Evolutionary conservation across 73 alveolate species (phyloP), one percentile per base, ranked within the genome.

Genomic region (Tetrahymena thermophila): DNA sequence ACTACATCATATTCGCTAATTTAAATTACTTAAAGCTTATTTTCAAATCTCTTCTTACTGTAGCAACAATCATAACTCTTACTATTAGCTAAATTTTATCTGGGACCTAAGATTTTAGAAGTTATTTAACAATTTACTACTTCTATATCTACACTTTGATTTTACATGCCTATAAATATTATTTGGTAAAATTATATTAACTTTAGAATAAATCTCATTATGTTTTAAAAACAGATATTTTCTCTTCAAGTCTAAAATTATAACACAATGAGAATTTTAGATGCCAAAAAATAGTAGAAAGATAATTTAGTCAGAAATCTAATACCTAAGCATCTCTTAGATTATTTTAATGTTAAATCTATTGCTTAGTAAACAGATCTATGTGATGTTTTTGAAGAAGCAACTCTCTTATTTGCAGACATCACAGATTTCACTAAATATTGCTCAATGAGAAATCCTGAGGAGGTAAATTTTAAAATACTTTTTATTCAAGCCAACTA

Each of bases 371-470:
- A 71, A 71, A 71, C 40, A n/a, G 89, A 71, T 71, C 89, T 71
- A 9, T 71, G 83, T 38, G 96, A 94, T 85, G 96, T 94, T 10
- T 84, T 94, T 28, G 96, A 94, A 35, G 83, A 84, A 43, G 96
- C 96, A 5, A 94, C 96, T 23, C 71, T 94, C 0, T 84, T 94
- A 21, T 94, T 94, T 94, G 96, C 96, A 35, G 96, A 94, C 43
- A 94, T 94, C 5, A 94, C 96, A 31, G 96, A 94, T 23, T 94
- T 94, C 85, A 94, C 96, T 23, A 94, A 94, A 85, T 94, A 94
- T 94, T 94, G 95, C 15, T 85, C 95, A 25, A 85, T 94, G 93
- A 56, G 93, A 4, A 85, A 94, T 35, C 95, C 96, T 43, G 96
- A 94, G 85, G 83, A 85, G 43, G 96, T 94, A 71, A 71, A 40